Evolutionary conservation across 1,284 basidiomycete genomes (phyloP).

Genomic region (Omphalotus olearius): DNA sequence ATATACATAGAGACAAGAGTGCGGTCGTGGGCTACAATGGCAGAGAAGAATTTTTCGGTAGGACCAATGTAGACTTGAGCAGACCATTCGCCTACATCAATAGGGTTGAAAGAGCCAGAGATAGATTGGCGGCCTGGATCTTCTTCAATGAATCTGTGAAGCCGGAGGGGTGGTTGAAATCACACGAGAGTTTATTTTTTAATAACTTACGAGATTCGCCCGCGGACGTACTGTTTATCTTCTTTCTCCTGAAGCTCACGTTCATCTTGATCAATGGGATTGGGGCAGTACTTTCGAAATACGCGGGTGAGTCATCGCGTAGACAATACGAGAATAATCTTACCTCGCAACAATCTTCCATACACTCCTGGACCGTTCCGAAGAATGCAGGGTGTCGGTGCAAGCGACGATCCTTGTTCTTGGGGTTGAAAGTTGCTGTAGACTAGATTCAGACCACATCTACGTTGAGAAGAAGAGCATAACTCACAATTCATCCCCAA

Average conservation of each 20-base stretch:
- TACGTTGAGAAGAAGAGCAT: neutral
- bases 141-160: constrained; percentile 47
- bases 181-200: neutral
- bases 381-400: constrained; percentile 64
- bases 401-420: constrained; percentile 51
- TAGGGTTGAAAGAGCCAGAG: constrained; percentile 60
- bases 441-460: constrained; percentile 2
- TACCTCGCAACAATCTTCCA: constrained; percentile 60
- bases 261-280: constrained; percentile 49
- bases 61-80: constrained; percentile 53
- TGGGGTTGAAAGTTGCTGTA: constrained; percentile 54
- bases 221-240: constrained; percentile 48
- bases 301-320: neutral
- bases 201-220: constrained; percentile 43
- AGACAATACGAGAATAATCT: neutral
- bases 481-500: constrained; percentile 55
- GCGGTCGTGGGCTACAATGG: constrained; percentile 42
- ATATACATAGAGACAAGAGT: constrained; percentile 35
- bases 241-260: constrained; percentile 44
- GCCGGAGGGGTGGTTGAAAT: neutral
- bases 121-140: constrained; percentile 58
- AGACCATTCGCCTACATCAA: constrained; percentile 63
- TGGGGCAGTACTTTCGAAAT: constrained; percentile 39
- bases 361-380: constrained; percentile 49
- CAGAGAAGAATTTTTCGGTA: constrained; percentile 47